These are phyloP conservation scores for Vitis riparia DNA, from an alignment of 164 flowering plant species.

Conservation along the genomic window DNA sequence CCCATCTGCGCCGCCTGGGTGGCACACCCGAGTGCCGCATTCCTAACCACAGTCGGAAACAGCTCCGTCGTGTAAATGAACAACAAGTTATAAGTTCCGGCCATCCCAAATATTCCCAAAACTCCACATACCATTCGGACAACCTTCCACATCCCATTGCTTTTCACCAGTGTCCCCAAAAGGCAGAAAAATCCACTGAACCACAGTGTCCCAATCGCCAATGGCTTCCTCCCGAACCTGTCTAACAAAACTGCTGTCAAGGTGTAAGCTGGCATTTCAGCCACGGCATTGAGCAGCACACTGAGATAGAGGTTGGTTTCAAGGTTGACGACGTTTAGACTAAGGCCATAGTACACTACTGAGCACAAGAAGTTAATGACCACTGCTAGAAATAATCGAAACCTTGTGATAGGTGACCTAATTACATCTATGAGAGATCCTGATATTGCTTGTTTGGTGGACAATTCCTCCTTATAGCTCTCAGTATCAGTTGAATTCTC, in stretches of 20 bases:
- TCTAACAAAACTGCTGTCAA: conserved; percentile 69
- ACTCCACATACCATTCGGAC: conserved; percentile 68
- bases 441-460: conserved; percentile 18
- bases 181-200: conserved; percentile 79
- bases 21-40: conserved; percentile 82
- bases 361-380: conserved; percentile 62
- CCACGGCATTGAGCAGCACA: conserved; percentile 69
- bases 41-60: conserved; percentile 93
- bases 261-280: conserved; percentile 83
- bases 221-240: conserved; percentile 66
- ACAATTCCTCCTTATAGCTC: conserved; percentile 1
- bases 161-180: conserved; percentile 38
- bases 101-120: conserved; percentile 87
- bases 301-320: conserved; percentile 74
- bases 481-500: background rate
- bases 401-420: conserved; percentile 51
- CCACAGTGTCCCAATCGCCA: conserved; percentile 68
- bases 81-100: conserved; percentile 80
- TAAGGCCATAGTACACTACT: conserved; percentile 84
- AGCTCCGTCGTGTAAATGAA: conserved; percentile 80
- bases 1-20: conserved; percentile 90
- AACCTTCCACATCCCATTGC: conserved; percentile 41
- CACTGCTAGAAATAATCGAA: conserved; percentile 59
- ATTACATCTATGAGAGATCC: conserved; percentile 67
- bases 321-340: conserved; percentile 85